A percentile compares a stretch with the other conserved stretches of the same genome.
phyloP scores from a whole-genome alignment of 1,284 basidiomycete genomes.

The Cystobasidiaceae sp. region DNA sequence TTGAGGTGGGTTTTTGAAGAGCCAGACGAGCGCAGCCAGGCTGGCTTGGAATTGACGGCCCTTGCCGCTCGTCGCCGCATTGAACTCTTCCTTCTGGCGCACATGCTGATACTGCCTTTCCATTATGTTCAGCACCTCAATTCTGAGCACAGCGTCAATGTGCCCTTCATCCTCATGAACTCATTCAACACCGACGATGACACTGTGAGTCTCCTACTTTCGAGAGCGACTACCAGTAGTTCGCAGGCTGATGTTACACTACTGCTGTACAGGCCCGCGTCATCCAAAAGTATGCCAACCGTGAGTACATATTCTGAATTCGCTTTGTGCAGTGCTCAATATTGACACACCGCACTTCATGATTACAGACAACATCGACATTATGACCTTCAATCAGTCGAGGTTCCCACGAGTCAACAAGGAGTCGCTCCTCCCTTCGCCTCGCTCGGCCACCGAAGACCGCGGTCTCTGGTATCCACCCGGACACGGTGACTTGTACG shows the following conservation, averaged over 20 bases:
- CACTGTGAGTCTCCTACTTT: slow-evolving; percentile 54
- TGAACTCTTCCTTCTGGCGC: not conserved
- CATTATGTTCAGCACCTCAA: slow-evolving; percentile 53
- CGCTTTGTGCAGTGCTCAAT: not conserved
- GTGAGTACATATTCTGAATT: not conserved
- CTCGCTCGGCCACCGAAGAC: slow-evolving; percentile 64
- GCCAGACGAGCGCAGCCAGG: not conserved
- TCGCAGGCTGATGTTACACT: not conserved
- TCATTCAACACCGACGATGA: slow-evolving; percentile 99
- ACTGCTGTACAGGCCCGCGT: slow-evolving; percentile 56
- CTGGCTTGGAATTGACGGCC: not conserved
- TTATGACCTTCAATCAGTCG: slow-evolving; percentile 90
- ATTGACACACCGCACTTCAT: not conserved
- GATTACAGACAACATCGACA: slow-evolving; percentile 70
- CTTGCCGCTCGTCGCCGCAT: not conserved
- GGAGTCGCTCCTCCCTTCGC: slow-evolving; percentile 32
- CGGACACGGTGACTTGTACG: slow-evolving; percentile 96
- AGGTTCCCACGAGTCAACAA: slow-evolving; percentile 76
- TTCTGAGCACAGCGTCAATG: slow-evolving; percentile 62
- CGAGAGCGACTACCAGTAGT: not conserved
- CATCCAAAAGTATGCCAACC: slow-evolving; percentile 99
- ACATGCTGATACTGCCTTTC: not conserved
- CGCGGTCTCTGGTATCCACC: slow-evolving; percentile 99
- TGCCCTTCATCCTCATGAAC: slow-evolving; percentile 98
- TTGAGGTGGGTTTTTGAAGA: slow-evolving; percentile 57